Conservation (phyloP, 2,329 filamentous ascomycete species). For the Anthostomella pinea region DNA sequence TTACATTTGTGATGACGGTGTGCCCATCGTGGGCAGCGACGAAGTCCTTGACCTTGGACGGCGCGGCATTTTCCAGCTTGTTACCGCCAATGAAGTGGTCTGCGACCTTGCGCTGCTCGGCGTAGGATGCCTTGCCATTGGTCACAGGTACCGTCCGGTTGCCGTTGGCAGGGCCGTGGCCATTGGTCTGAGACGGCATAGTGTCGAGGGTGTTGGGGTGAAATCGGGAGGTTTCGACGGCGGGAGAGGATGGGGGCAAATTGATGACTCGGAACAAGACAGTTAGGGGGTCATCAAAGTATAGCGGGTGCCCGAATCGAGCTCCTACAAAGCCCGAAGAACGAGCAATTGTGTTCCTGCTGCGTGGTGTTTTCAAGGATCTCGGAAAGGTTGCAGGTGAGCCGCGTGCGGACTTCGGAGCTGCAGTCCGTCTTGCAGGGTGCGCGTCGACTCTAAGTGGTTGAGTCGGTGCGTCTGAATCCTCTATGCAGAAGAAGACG, state of each 20-base stretch:
- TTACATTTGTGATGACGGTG: constrained; percentile 96
- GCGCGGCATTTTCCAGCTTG: constrained; percentile 73
- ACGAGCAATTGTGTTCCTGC: constrained; percentile 20
- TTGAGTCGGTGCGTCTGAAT: constrained; percentile 11
- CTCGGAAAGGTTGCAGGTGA: background rate
- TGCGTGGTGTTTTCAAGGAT: constrained; percentile 1
- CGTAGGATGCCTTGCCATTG: constrained; percentile 65
- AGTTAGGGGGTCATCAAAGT: constrained; percentile 26
- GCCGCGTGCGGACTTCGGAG: constrained; percentile 1
- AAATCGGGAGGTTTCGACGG: constrained; percentile 9
- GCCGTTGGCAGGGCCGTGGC: constrained; percentile 40
- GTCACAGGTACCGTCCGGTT: constrained; percentile 46
- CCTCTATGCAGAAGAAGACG: constrained; percentile 12
- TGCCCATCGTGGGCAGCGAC: constrained; percentile 86
- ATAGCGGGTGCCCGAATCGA: constrained; percentile 22
- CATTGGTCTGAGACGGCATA: constrained; percentile 25
- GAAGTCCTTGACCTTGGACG: constrained; percentile 94
- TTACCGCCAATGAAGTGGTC: constrained; percentile 98
- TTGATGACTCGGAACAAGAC: constrained; percentile 19
- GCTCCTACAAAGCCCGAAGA: constrained; percentile 23
- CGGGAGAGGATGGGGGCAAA: constrained; percentile 8
- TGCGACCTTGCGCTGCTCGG: constrained; percentile 77
- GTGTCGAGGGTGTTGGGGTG: constrained; percentile 12
- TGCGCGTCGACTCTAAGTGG: no score
- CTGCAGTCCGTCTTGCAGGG: background rate